phyloP scores from a whole-genome alignment of 306 rosid genomes.

The Prunus armeniaca region DNA sequence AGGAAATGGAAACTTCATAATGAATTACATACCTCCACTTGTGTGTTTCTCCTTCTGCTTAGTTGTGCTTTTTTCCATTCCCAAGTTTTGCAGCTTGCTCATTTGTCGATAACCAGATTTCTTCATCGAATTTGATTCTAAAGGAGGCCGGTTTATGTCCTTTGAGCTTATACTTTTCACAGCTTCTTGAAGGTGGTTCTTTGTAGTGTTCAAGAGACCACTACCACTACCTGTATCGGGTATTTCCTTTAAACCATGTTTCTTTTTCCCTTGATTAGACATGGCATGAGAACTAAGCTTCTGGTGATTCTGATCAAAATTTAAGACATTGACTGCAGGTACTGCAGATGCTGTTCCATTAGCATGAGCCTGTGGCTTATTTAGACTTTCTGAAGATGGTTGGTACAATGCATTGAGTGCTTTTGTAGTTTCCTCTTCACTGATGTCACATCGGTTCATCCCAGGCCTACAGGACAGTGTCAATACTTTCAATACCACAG shows the following conservation, averaged over 20 bases:
- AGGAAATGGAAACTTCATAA: constrained; percentile 16
- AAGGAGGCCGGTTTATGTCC: constrained; percentile 40
- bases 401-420: constrained; percentile 54
- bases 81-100: constrained; percentile 31
- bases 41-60: constrained; percentile 43
- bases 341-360: constrained; percentile 37
- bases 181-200: constrained; percentile 37
- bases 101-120: constrained; percentile 35
- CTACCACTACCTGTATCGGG: constrained; percentile 28
- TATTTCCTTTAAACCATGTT: constrained; percentile 37
- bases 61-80: constrained; percentile 37
- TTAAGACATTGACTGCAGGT: constrained; percentile 29
- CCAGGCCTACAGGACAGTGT: constrained; percentile 58
- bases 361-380: constrained; percentile 35
- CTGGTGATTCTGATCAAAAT: constrained; percentile 32
- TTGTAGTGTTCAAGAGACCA: constrained; percentile 35
- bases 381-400: constrained; percentile 49
- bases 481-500: constrained; percentile 26
- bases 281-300: constrained; percentile 30
- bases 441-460: constrained; percentile 68
- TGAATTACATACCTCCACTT: constrained; percentile 44
- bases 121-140: constrained; percentile 37
- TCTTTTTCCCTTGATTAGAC: constrained; percentile 48
- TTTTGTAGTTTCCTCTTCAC: constrained; percentile 66
- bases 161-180: constrained; percentile 40